Evolutionary conservation across 768 basidiomycete genomes (phyloP).

Genomic region (Agaricus subrufescens): DNA sequence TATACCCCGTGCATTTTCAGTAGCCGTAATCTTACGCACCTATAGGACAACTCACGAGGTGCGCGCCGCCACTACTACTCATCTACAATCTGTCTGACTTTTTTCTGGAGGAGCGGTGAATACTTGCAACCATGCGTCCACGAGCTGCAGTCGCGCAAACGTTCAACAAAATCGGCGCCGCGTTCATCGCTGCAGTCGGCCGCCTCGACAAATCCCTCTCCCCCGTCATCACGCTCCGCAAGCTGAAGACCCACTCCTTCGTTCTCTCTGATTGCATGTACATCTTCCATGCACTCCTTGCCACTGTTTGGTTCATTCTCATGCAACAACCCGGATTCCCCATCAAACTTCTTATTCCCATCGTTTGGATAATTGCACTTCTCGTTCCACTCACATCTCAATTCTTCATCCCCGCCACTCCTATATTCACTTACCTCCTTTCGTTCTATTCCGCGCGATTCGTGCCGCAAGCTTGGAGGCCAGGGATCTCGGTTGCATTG

Average conservation of each 20-base stretch:
- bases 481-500: constrained; percentile 84
- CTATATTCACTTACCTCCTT: constrained; percentile 82
- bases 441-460: constrained; percentile 84
- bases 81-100: neutral
- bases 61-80: neutral
- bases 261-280: constrained; percentile 55
- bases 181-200: constrained; percentile 56
- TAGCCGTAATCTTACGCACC: too few relatives aligned
- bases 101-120: neutral
- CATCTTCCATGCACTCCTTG: constrained; percentile 57
- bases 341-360: constrained; percentile 71
- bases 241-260: constrained; percentile 55
- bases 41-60: neutral
- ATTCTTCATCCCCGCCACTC: constrained; percentile 86
- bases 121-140: neutral
- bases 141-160: neutral
- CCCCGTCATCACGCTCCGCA: constrained; percentile 57
- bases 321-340: constrained; percentile 71
- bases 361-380: constrained; percentile 63
- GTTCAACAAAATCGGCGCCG: constrained; percentile 23
- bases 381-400: constrained; percentile 85
- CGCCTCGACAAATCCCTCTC: constrained; percentile 77
- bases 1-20: too few relatives aligned
- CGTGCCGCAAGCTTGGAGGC: constrained; percentile 73
- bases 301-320: constrained; percentile 66